Base-by-base conservation (phyloP, 352 stramenopile species). In the Phytophthora chlamydospora region DNA sequence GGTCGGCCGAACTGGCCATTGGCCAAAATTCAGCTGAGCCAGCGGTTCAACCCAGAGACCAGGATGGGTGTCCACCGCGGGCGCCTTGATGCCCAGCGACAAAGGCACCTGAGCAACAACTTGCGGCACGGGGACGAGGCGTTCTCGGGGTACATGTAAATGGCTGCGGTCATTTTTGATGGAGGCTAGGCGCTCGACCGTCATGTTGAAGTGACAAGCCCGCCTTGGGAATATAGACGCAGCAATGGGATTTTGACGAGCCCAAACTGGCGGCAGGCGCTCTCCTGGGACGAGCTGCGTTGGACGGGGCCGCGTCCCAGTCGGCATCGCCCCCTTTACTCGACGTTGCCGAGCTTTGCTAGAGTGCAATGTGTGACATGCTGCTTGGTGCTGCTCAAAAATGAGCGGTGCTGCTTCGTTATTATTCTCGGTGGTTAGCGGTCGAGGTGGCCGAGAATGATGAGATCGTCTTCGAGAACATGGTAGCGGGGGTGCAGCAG, bases 361-460 rank as follows among this genome's bases (percentile, higher is more conserved):
- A 1, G 21, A 24, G 21, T 24, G 24, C 24, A 29, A 24, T 24
- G 21, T 24, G 21, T 24, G 21, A 24, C 21, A 24, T 24, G 21
- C 21, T 24, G 21, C 21, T 24, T 24, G 21, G 21, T 3, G 21
- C 21, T 24, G 21, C 21, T 24, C 21, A 24, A 24, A 24, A 24
- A 24, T 24, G 21, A 24, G 21, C 21, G 21, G 21, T 24, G 21
- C 21, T 24, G 21, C 21, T 24, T 24, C 21, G 21, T 24, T 24
- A 24, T 24, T 24, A 24, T n/a, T n/a, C n/a, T n/a, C n/a, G n/a
- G n/a, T n/a, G n/a, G 11, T 41, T 69, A 58, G 21, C 42, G 6
- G 7, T 46, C 47, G n/a, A 85, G 53, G 1, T 60, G 58, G 19
- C 77, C 77, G 6, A 80, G 7, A n/a, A 89, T 72, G 8, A 89